Evolutionary conservation across 148 eudicot genomes (phyloP).

Genomic region (Bassia scoparia): DNA sequence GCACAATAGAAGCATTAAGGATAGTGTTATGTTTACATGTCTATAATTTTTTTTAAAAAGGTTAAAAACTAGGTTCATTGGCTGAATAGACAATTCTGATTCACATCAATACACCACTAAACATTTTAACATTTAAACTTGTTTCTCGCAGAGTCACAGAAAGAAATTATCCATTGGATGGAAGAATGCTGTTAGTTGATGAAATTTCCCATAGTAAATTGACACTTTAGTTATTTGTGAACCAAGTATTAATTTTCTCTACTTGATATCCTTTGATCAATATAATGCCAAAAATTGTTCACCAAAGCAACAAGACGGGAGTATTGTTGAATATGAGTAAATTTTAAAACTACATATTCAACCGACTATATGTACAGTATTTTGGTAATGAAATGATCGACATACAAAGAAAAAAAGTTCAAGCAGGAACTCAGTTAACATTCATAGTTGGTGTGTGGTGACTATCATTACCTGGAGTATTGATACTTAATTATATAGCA

Average conservation of each 20-base stretch:
- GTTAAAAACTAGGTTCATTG: not conserved
- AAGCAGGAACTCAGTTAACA: not conserved
- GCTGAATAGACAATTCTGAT: too few relatives aligned
- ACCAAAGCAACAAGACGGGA: not conserved
- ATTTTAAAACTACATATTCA: not conserved
- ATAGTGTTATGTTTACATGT: not conserved
- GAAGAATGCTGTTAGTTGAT: too few relatives aligned
- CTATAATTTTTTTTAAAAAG: too few relatives aligned
- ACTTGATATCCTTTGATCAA: not conserved
- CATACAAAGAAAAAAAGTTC: not conserved
- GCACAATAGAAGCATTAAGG: not conserved
- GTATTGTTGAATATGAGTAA: not conserved
- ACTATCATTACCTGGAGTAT: constrained; percentile 66
- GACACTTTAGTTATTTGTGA: not conserved
- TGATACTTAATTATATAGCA: constrained; percentile 79
- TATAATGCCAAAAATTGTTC: not conserved
- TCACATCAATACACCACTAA: too few relatives aligned
- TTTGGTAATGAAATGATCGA: not conserved
- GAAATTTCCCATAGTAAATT: not conserved
- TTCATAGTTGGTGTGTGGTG: not conserved
- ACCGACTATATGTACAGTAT: not conserved
- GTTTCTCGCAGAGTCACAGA: too few relatives aligned
- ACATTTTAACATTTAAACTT: too few relatives aligned
- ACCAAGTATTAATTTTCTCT: not conserved
- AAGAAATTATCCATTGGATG: too few relatives aligned